Evolutionary conservation across 345 rosid species (phyloP).

Genomic region (Ailanthus altissimus): DNA sequence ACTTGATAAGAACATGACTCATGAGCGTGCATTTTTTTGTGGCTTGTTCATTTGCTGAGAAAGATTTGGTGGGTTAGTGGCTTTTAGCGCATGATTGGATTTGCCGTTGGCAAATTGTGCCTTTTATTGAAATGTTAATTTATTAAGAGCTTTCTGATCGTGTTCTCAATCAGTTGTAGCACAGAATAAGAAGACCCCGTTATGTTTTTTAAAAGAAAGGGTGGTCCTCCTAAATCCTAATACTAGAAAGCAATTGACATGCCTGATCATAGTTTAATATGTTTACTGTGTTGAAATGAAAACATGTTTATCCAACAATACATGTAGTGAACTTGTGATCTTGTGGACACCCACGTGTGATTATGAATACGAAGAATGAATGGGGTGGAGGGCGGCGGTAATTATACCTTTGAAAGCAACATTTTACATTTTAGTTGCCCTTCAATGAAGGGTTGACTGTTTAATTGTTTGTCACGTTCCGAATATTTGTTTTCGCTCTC

Average conservation of each 20-base stretch:
- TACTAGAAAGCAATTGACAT: too few species aligned
- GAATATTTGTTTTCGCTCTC: too few species aligned
- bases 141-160: too few species aligned
- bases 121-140: too few species aligned
- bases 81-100: slow-evolving; percentile 19
- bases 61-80: not conserved
- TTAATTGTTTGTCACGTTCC: not conserved
- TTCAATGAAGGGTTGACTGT: too few species aligned
- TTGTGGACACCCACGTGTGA: slow-evolving; percentile 24
- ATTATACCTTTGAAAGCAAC: not conserved
- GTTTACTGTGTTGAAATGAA: not conserved
- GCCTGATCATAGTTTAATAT: too few species aligned
- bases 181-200: too few species aligned
- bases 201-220: too few species aligned
- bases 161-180: too few species aligned
- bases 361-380: not conserved
- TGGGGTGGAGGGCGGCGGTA: too few species aligned
- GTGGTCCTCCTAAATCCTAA: too few species aligned
- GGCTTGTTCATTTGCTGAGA: slow-evolving; percentile 21
- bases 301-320: not conserved
- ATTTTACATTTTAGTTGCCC: not conserved
- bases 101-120: not conserved
- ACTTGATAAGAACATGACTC: not conserved
- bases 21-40: not conserved
- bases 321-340: slow-evolving; percentile 6